A percentile compares a stretch with the other conserved stretches of the same genome.
phyloP scores from a whole-genome alignment of 352 stramenopile species.

The Globisporangium takayamanum region DNA sequence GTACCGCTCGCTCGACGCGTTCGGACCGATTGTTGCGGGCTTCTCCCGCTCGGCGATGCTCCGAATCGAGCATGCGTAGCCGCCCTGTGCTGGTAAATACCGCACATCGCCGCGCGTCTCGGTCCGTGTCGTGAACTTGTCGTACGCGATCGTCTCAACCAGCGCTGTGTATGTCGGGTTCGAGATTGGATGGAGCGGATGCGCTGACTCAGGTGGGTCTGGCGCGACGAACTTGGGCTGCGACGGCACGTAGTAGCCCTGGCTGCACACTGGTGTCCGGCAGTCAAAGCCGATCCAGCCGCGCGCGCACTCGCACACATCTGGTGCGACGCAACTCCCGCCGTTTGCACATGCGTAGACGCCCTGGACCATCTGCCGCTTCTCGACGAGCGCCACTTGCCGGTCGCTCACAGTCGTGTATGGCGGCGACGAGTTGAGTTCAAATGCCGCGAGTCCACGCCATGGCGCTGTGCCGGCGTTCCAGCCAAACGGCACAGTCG shows the following conservation, averaged over 20 bases:
- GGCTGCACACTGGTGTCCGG: conserved; percentile 88
- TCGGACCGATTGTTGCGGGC: conserved; percentile 31
- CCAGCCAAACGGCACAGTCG: conserved; percentile 78
- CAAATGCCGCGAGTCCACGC: conserved; percentile 43
- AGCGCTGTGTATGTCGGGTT: conserved; percentile 56
- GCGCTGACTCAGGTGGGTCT: conserved; percentile 36
- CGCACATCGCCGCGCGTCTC: conserved; percentile 33
- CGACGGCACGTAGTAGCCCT: conserved; percentile 89
- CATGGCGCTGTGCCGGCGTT: conserved; percentile 50
- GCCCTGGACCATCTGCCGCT: conserved; percentile 83
- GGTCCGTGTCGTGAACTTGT: conserved; percentile 25
- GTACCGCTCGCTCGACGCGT: conserved; percentile 63
- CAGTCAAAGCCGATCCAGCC: conserved; percentile 97
- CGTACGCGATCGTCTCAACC: conserved; percentile 55
- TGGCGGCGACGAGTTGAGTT: conserved; percentile 50
- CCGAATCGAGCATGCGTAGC: conserved; percentile 93
- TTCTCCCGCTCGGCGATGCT: conserved; percentile 95
- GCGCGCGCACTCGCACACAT: conserved; percentile 86
- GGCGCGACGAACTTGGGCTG: conserved; percentile 77
- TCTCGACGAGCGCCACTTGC: conserved; percentile 89
- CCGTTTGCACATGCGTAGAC: conserved; percentile 94
- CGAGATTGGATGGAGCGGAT: conserved; percentile 44
- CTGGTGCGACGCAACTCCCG: conserved; percentile 87
- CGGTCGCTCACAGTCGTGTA: conserved; percentile 63
- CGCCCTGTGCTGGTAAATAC: conserved; percentile 83